phyloP scores from a whole-genome alignment of 495 filamentous ascomycete species.

The Aspergillus steynii region DNA sequence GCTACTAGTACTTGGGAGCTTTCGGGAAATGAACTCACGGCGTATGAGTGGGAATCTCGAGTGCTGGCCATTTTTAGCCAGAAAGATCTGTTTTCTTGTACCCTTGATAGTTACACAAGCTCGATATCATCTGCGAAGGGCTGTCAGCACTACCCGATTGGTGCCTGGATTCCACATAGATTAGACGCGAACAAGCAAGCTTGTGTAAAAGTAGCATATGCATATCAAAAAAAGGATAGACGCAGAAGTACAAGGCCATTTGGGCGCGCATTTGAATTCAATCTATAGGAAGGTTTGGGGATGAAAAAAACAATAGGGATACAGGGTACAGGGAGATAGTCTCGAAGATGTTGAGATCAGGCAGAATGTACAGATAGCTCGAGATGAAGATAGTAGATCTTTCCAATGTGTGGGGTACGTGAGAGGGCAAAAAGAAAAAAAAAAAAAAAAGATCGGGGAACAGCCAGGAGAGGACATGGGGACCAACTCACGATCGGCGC shows the following conservation, averaged over 20 bases:
- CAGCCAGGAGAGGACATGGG: conserved; percentile 14
- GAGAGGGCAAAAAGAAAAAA: conserved; percentile 6
- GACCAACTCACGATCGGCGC: conserved; percentile 44
- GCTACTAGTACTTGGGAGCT: background rate
- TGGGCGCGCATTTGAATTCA: background rate
- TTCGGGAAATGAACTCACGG: conserved; percentile 34
- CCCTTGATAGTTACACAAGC: conserved; percentile 35
- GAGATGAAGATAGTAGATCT: conserved; percentile 5
- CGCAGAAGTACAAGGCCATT: background rate
- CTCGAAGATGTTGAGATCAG: background rate
- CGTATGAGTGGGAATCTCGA: conserved; percentile 50
- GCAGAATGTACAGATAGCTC: conserved; percentile 6
- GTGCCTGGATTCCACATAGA: background rate
- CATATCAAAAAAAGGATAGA: background rate
- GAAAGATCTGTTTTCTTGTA: conserved; percentile 22
- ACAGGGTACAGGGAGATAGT: background rate
- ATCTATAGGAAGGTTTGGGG: background rate
- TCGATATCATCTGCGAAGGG: conserved; percentile 37
- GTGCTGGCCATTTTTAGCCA: conserved; percentile 47
- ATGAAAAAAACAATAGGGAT: background rate
- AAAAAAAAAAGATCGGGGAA: conserved; percentile 14
- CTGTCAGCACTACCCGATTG: conserved; percentile 21
- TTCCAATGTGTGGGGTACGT: conserved; percentile 18
- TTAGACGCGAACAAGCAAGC: conserved; percentile 5
- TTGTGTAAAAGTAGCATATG: conserved; percentile 2